Base-by-base conservation (phyloP, 257 asterid genomes). In the Solanum chiquidenum region DNA sequence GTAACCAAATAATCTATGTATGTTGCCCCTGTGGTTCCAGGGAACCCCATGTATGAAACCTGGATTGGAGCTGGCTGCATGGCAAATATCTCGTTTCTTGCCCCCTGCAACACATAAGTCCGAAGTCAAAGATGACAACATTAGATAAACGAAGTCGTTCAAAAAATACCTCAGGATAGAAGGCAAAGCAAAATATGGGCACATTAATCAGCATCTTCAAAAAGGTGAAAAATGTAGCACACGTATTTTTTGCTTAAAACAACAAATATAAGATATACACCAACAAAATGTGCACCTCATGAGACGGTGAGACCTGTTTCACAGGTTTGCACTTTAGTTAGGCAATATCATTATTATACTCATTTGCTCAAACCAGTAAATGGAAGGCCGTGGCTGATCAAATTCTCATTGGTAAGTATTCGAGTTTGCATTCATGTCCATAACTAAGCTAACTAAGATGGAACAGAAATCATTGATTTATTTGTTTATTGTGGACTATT, bases 31-130 rank as follows among this genome's bases (percentile, higher is more conserved):
- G 99, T 97, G 83, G 99, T 97, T 88, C 99, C 99, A 33, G 99
- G 99, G 89, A 97, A 97, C 83, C 99, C 99, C 99, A 97, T 97
- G 86, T 97, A 97, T 33, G 99, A 97, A 89, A 97, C 99, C 94
- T 97, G 99, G 92, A 97, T 94, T 29, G 99, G 99, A 89, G 99
- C 99, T 55, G 99, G 99, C 90, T 95, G 98, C 99, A 97, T 96
- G 86, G 99, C 96, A 92, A 97, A 97, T 91, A 97, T 93, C 92
- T 97, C 99, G 89, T 97, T 97, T 91, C 99, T 94, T 37, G 99
- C 99, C n/a, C 99, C 99, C 99, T 97, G 91, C 84, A 87, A 85
- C 66, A 87, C 77, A 85, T 69, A 23, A 73, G 8, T 86, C 76
- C 38, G 12, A 87, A 62, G 74, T 21, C 49, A 14, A 12, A 72